Percentiles rank a stretch among this genome's conserved stretches.
These are phyloP conservation scores for Monosporozyma yasuniensis DNA, from an alignment of 805 yeast genomes.

Conservation along the genomic window DNA sequence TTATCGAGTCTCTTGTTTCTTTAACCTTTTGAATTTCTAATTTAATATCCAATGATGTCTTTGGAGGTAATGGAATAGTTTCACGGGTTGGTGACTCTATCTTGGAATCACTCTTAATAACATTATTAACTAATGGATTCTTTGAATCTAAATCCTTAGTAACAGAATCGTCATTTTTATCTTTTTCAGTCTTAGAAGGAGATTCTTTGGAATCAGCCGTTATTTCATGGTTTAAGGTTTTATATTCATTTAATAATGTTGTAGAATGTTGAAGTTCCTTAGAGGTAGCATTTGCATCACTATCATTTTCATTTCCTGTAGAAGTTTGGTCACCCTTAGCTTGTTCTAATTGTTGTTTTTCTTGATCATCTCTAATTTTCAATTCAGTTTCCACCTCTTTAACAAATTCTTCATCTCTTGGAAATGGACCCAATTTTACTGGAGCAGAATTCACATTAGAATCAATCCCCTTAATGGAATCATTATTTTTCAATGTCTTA, in stretches of 20 bases:
- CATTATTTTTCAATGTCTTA: slow-evolving; percentile 17
- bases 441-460: slow-evolving; percentile 32
- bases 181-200: slow-evolving; percentile 6
- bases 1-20: slow-evolving; percentile 71
- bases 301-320: background rate
- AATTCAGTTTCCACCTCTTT: slow-evolving; percentile 81
- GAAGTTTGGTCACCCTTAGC: background rate
- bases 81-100: slow-evolving; percentile 67
- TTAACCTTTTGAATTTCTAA: slow-evolving; percentile 69
- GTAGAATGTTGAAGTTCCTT: slow-evolving; percentile 3
- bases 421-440: slow-evolving; percentile 74
- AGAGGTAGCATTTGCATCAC: background rate
- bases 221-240: slow-evolving; percentile 44
- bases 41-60: slow-evolving; percentile 70
- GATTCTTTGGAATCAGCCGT: slow-evolving; percentile 6
- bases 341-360: slow-evolving; percentile 30
- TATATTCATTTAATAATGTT: slow-evolving; percentile 58
- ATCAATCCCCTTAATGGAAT: slow-evolving; percentile 23
- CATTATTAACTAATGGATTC: slow-evolving; percentile 15
- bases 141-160: slow-evolving; percentile 4
- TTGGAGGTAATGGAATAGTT: slow-evolving; percentile 75
- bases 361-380: slow-evolving; percentile 65
- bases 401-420: slow-evolving; percentile 75
- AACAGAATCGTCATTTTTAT: slow-evolving; percentile 4
- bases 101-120: slow-evolving; percentile 30